These are phyloP conservation scores for Pelagophyceae sp. DNA, from an alignment of 352 stramenopile genomes.

Conservation along the genomic window DNA sequence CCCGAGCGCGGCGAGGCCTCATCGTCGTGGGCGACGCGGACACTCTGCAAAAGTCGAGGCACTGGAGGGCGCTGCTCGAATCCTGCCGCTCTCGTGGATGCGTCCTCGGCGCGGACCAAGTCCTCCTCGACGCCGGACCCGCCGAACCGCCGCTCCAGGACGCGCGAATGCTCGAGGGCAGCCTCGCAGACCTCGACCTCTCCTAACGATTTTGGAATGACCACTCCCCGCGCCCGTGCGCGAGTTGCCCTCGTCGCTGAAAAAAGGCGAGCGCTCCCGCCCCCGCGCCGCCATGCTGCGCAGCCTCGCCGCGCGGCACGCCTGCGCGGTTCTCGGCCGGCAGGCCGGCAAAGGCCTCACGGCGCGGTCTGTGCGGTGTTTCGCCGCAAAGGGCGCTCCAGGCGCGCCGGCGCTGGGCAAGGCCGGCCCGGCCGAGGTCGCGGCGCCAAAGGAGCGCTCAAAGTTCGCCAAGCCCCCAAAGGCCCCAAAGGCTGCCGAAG, in stretches of 20 bases:
- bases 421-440: too few species aligned
- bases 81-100: slow-evolving; percentile 30
- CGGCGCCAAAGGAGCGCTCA: too few species aligned
- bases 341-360: too few species aligned
- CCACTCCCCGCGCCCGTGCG: neutral
- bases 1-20: slow-evolving; percentile 53
- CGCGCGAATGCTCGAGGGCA: neutral
- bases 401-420: too few species aligned
- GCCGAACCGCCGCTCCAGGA: neutral
- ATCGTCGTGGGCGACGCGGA: slow-evolving; percentile 55
- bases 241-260: neutral
- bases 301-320: too few species aligned
- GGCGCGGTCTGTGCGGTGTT: too few species aligned
- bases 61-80: slow-evolving; percentile 44
- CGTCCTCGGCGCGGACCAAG: neutral
- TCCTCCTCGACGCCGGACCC: neutral
- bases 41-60: slow-evolving; percentile 33
- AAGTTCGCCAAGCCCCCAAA: too few species aligned
- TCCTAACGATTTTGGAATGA: neutral
- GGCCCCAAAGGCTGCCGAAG: too few species aligned
- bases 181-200: too few species aligned
- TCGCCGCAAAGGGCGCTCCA: too few species aligned
- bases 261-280: neutral
- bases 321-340: too few species aligned
- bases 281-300: too few species aligned